These are phyloP conservation scores for Eutrema japonicum DNA, from an alignment of 345 rosid species.

Conservation along the genomic window DNA sequence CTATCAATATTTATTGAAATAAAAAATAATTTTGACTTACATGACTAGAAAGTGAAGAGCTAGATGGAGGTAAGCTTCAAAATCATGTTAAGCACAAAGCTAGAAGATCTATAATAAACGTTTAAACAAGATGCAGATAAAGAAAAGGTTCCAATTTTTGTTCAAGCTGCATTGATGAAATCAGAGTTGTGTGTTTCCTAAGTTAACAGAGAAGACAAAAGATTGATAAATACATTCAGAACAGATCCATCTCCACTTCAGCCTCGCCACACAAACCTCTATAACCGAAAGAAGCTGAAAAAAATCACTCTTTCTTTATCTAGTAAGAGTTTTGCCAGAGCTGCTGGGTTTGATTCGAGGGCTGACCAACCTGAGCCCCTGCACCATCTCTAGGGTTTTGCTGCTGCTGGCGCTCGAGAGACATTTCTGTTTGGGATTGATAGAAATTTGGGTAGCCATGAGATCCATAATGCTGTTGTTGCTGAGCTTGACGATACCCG, in stretches of 20 bases:
- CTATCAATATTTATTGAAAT: neutral
- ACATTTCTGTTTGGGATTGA: constrained; percentile 76
- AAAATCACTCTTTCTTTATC: constrained; percentile 36
- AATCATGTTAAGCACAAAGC: neutral
- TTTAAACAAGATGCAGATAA: constrained; percentile 4
- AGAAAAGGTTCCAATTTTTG: neutral
- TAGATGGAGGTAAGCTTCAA: neutral
- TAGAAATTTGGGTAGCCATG: constrained; percentile 86
- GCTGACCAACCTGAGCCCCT: constrained; percentile 70
- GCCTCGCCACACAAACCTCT: constrained; percentile 38
- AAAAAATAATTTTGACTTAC: neutral
- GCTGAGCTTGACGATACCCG: constrained; percentile 85
- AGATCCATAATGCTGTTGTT: constrained; percentile 78
- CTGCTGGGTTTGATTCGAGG: constrained; percentile 86
- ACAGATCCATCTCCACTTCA: constrained; percentile 22
- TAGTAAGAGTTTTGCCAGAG: constrained; percentile 95
- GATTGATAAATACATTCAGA: constrained; percentile 33
- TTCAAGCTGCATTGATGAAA: constrained; percentile 28
- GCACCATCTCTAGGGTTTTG: constrained; percentile 81
- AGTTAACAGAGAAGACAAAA: constrained; percentile 29
- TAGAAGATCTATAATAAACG: neutral
- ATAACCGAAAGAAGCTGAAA: constrained; percentile 26
- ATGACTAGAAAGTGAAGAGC: neutral
- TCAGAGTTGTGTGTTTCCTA: constrained; percentile 17
- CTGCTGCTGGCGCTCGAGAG: constrained; percentile 91